Evolutionary conservation across 768 basidiomycete genomes (phyloP).

Genomic region (Suillus cothurnatus): DNA sequence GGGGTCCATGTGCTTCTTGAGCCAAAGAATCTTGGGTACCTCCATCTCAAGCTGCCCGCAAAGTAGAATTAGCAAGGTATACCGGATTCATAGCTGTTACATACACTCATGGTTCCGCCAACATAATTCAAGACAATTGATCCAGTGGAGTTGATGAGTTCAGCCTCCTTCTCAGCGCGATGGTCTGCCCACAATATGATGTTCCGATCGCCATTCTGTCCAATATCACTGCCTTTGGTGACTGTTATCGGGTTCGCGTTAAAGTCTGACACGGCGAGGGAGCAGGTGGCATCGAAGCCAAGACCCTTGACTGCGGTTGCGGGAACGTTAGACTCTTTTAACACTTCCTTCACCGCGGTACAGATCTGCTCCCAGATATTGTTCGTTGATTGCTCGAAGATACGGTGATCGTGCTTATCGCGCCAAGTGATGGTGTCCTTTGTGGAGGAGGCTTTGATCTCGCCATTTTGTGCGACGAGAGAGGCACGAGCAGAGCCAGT

Average conservation of each 20-base stretch:
- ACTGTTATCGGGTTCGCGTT: constrained; percentile 76
- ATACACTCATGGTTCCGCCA: constrained; percentile 93
- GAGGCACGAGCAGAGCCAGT: constrained; percentile 93
- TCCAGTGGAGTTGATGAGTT: constrained; percentile 82
- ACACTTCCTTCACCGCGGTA: constrained; percentile 60
- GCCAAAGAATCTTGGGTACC: constrained; percentile 96
- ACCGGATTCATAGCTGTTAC: constrained; percentile 20
- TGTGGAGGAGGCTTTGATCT: constrained; percentile 75
- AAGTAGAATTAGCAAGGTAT: constrained; percentile 12
- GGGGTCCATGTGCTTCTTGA: constrained; percentile 84
- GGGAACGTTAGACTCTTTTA: constrained; percentile 56
- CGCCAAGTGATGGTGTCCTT: constrained; percentile 87
- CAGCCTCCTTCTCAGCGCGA: constrained; percentile 90
- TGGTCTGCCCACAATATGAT: constrained; percentile 98
- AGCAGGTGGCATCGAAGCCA: constrained; percentile 97
- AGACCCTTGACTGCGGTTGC: constrained; percentile 76
- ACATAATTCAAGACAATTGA: constrained; percentile 92
- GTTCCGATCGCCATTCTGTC: constrained; percentile 73
- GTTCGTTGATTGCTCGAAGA: constrained; percentile 94
- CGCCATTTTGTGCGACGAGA: constrained; percentile 70
- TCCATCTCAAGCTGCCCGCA: constrained; percentile 90
- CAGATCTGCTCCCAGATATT: constrained; percentile 84
- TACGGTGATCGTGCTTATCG: constrained; percentile 80
- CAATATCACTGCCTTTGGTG: constrained; percentile 66
- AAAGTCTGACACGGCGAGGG: constrained; percentile 81